Evolutionary conservation across 2,329 filamentous ascomycete species (phyloP).

Genomic region (Xenoacremonium recifei): DNA sequence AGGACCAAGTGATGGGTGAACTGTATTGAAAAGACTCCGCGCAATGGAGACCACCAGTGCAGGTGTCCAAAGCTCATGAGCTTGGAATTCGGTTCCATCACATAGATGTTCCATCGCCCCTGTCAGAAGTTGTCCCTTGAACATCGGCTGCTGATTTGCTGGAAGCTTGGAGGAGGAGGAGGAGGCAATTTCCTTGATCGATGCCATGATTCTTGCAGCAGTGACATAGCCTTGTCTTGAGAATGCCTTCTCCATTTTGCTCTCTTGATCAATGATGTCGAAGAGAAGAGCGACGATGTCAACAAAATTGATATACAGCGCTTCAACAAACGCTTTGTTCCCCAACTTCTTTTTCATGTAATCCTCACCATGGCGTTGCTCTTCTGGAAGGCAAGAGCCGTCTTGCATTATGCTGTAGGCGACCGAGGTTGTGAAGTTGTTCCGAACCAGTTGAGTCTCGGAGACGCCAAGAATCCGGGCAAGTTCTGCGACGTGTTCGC

Average conservation of each 20-base stretch:
- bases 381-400: slow-evolving; percentile 26
- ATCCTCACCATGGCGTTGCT: slow-evolving; percentile 59
- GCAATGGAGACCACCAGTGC: slow-evolving; percentile 71
- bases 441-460: slow-evolving; percentile 57
- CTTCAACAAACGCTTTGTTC: slow-evolving; percentile 58
- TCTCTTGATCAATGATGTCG: slow-evolving; percentile 74
- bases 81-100: slow-evolving; percentile 64
- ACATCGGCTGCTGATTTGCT: slow-evolving; percentile 81
- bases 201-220: slow-evolving; percentile 62
- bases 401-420: slow-evolving; percentile 78
- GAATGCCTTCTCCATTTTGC: slow-evolving; percentile 67
- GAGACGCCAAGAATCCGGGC: slow-evolving; percentile 54
- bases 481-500: slow-evolving; percentile 60
- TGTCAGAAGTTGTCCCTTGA: slow-evolving; percentile 73
- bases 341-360: slow-evolving; percentile 70
- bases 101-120: slow-evolving; percentile 79
- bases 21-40: slow-evolving; percentile 74
- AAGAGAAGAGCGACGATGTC: slow-evolving; percentile 77
- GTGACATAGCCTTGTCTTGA: slow-evolving; percentile 56
- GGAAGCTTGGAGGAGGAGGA: slow-evolving; percentile 66
- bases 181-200: slow-evolving; percentile 65
- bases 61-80: slow-evolving; percentile 70
- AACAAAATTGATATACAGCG: slow-evolving; percentile 69
- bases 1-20: slow-evolving; percentile 81
- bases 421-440: slow-evolving; percentile 73